phyloP scores from a whole-genome alignment of 2,329 filamentous ascomycete species.

The Beauveria sp. region DNA sequence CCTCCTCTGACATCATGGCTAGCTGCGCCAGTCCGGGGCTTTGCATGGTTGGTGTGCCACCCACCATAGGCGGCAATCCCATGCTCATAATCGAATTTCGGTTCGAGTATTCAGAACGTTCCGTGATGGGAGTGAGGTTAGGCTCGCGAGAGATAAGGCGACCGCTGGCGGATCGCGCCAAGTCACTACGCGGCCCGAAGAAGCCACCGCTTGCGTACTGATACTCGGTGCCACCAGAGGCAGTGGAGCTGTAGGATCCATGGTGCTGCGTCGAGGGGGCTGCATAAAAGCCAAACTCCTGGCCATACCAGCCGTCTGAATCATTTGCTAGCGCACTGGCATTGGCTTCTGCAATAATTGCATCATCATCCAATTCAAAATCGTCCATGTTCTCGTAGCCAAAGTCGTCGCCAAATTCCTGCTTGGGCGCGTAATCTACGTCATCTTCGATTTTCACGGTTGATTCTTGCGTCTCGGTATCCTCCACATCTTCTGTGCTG shows the following conservation, averaged over 20 bases:
- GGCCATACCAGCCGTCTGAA: constrained; percentile 87
- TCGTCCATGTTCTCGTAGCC: constrained; percentile 58
- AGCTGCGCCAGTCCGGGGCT: constrained; percentile 74
- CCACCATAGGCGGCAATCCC: constrained; percentile 32
- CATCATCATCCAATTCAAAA: constrained; percentile 71
- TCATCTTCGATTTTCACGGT: constrained; percentile 48
- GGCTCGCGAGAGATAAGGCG: constrained; percentile 72
- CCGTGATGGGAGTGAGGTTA: constrained; percentile 91
- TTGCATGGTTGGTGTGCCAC: constrained; percentile 40
- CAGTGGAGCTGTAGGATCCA: constrained; percentile 35
- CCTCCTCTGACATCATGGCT: constrained; percentile 52
- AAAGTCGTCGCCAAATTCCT: constrained; percentile 41
- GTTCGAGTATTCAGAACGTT: constrained; percentile 91
- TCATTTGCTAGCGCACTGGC: constrained; percentile 89
- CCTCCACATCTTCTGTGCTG: constrained; percentile 5
- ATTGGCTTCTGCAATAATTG: constrained; percentile 91
- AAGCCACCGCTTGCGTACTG: constrained; percentile 77
- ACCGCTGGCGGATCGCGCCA: constrained; percentile 65
- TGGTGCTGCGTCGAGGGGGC: constrained; percentile 38
- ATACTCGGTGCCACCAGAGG: constrained; percentile 28
- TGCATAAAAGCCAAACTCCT: constrained; percentile 95
- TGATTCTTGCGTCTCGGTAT: constrained; percentile 19
- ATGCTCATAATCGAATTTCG: constrained; percentile 83
- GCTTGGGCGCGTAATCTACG: constrained; percentile 38
- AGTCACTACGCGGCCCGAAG: constrained; percentile 67